Evolutionary conservation across 148 eudicot genomes (phyloP).

Genomic region (Silene conica): DNA sequence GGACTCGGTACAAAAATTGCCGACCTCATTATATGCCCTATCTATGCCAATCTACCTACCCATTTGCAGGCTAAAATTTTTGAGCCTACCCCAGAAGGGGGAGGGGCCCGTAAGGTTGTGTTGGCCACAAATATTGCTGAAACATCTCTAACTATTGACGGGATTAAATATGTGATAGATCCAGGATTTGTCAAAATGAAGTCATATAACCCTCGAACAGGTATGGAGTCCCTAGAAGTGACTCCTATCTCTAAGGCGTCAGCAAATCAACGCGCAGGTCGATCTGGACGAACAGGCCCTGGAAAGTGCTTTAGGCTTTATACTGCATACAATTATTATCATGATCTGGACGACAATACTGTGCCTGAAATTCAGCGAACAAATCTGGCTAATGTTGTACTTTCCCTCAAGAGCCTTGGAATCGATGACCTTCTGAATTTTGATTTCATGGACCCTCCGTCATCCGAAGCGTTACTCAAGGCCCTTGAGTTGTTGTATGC

Average conservation of each 20-base stretch:
- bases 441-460: slow-evolving; percentile 86
- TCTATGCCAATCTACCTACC: no score
- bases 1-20: slow-evolving; percentile 65
- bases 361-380: no score
- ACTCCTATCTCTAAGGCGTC: no score
- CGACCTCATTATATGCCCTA: slow-evolving; percentile 58
- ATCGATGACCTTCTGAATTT: slow-evolving; percentile 62
- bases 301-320: slow-evolving; percentile 70
- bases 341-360: slow-evolving; percentile 58
- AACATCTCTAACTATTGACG: no score
- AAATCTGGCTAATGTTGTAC: no score
- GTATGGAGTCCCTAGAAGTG: slow-evolving; percentile 52
- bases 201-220: no score
- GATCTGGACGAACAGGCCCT: slow-evolving; percentile 73
- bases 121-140: no score
- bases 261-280: no score
- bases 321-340: slow-evolving; percentile 54
- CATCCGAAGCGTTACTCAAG: no score
- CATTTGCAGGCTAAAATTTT: slow-evolving; percentile 72
- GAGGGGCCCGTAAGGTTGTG: slow-evolving; percentile 79
- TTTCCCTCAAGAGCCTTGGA: slow-evolving; percentile 72
- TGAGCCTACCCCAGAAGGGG: slow-evolving; percentile 68
- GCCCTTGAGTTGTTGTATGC: no score
- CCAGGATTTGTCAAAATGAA: no score
- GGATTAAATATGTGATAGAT: no score